Percentiles rank a stretch among this genome's conserved stretches.
Conservation (phyloP, 768 basidiomycete genomes). For the Trametes maxima region DNA sequence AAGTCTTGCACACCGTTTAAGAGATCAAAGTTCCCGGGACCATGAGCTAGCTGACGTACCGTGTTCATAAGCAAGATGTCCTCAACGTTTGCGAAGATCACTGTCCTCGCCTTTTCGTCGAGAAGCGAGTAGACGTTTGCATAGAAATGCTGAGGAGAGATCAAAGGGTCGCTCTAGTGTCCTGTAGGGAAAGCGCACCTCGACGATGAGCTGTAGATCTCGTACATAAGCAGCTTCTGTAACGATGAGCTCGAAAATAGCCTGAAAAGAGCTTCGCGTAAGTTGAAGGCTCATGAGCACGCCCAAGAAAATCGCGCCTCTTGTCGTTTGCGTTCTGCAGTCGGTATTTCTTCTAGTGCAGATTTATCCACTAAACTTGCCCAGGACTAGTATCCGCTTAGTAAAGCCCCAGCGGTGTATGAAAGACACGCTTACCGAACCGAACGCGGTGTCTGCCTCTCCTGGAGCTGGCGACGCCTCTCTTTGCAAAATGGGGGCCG, state of each 20-base stretch:
- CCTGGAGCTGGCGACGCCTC: slow-evolving; percentile 40
- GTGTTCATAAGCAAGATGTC: slow-evolving; percentile 90
- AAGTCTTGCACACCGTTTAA: slow-evolving; percentile 49
- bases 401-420: not conserved
- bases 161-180: not conserved
- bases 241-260: slow-evolving; percentile 92
- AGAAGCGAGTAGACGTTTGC: slow-evolving; percentile 72
- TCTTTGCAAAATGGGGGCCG: slow-evolving; percentile 59
- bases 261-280: slow-evolving; percentile 40
- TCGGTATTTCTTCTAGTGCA: slow-evolving; percentile 79
- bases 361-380: slow-evolving; percentile 86
- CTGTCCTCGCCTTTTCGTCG: slow-evolving; percentile 73
- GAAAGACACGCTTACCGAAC: slow-evolving; percentile 49
- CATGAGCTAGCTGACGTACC: slow-evolving; percentile 41
- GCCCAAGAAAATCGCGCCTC: slow-evolving; percentile 48
- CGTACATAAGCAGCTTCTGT: slow-evolving; percentile 92
- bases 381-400: slow-evolving; percentile 66
- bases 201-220: slow-evolving; percentile 89
- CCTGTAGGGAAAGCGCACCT: slow-evolving; percentile 47
- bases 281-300: not conserved
- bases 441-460: slow-evolving; percentile 64
- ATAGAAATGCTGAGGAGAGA: slow-evolving; percentile 76
- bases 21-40: not conserved
- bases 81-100: slow-evolving; percentile 92
- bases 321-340: slow-evolving; percentile 81